Evolutionary conservation across 2,329 filamentous ascomycete genomes (phyloP).

Genomic region (Fusarium sp.): DNA sequence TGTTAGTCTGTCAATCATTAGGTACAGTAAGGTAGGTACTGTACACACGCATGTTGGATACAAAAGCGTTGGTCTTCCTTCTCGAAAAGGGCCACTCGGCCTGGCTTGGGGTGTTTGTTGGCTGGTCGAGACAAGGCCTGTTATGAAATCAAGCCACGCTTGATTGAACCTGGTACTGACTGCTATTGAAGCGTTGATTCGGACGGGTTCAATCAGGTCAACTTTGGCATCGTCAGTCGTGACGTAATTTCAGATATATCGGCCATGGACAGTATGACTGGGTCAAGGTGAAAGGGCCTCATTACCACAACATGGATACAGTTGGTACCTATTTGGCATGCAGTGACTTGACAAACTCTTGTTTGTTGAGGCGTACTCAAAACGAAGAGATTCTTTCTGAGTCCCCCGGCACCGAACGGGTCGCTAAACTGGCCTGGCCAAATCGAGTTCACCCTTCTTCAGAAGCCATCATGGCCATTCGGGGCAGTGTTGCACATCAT

Average conservation of each 20-base stretch:
- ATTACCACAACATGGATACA: neutral
- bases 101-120: neutral
- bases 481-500: slow-evolving; percentile 1
- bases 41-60: neutral
- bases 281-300: neutral
- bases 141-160: slow-evolving; percentile 10
- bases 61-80: slow-evolving; percentile 7
- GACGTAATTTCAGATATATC: neutral
- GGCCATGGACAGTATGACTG: neutral
- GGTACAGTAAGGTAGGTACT: neutral
- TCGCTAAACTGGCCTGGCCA: slow-evolving; percentile 9
- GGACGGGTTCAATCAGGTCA: neutral
- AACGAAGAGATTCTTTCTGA: neutral
- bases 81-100: slow-evolving; percentile 13
- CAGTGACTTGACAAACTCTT: neutral
- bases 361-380: neutral
- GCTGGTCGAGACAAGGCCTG: neutral
- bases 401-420: slow-evolving; percentile 3
- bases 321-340: neutral
- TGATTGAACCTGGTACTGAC: neutral
- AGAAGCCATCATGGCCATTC: neutral
- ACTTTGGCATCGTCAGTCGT: neutral
- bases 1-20: neutral
- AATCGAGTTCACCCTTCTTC: neutral
- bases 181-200: neutral